These are phyloP conservation scores for Fraxinus angustifolia DNA, from an alignment of 305 asterid species.

Conservation along the genomic window DNA sequence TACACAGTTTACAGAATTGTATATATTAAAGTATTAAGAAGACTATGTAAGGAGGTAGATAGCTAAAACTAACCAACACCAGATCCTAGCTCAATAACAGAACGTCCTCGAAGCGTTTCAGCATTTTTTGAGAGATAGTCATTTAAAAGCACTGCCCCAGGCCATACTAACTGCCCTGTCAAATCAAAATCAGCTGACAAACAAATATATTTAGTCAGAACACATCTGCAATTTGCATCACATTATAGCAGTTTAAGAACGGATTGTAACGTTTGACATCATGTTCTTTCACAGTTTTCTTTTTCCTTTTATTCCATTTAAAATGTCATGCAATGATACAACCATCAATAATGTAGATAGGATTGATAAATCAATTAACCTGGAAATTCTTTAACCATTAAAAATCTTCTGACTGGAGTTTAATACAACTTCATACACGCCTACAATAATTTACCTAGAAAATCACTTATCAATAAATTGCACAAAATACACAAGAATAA, in stretches of 20 bases:
- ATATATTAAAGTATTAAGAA: background rate
- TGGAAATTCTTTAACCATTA: background rate
- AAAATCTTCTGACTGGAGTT: background rate
- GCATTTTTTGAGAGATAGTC: constrained; percentile 67
- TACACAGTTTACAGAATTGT: background rate
- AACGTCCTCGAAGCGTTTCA: constrained; percentile 61
- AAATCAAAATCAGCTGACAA: constrained; percentile 91
- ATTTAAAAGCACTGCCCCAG: constrained; percentile 84
- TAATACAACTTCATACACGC: background rate
- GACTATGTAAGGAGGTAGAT: background rate
- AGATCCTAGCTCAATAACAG: constrained; percentile 86
- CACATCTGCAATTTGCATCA: background rate
- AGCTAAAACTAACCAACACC: constrained; percentile 76
- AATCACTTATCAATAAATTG: constrained; percentile 11
- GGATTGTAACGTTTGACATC: background rate
- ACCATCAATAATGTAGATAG: background rate
- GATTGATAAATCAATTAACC: background rate
- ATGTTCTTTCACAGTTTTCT: background rate
- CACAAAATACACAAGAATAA: background rate
- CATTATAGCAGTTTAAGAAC: background rate
- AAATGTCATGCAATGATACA: background rate
- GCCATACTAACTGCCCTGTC: constrained; percentile 98
- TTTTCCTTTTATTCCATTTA: background rate
- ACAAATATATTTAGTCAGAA: constrained; percentile 29
- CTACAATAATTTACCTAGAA: background rate